phyloP scores from a whole-genome alignment of 108 stramenopile species.

The Discostella stelligeroides region DNA sequence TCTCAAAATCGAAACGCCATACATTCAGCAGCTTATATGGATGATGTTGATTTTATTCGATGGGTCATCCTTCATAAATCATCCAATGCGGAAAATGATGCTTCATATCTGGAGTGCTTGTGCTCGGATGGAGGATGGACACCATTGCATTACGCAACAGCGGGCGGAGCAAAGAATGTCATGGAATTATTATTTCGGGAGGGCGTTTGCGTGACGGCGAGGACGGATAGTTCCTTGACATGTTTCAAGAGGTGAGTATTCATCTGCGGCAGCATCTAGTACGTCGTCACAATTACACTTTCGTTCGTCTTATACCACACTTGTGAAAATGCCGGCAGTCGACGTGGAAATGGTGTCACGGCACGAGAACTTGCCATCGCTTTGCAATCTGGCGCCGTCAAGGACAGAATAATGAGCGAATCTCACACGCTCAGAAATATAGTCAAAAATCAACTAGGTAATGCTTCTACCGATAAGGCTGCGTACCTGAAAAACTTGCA shows the following conservation, averaged over 20 bases:
- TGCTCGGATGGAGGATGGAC: slow-evolving; percentile 84
- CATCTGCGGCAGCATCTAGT: neutral
- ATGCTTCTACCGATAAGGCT: slow-evolving; percentile 42
- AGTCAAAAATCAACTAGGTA: slow-evolving; percentile 41
- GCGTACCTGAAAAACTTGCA: slow-evolving; percentile 51
- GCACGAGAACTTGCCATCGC: slow-evolving; percentile 60
- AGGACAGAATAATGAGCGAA: slow-evolving; percentile 58
- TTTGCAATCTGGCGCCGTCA: slow-evolving; percentile 44
- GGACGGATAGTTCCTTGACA: slow-evolving; percentile 59
- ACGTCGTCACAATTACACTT: neutral
- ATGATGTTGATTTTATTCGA: slow-evolving; percentile 33
- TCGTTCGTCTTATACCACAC: neutral
- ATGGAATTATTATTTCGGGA: slow-evolving; percentile 64
- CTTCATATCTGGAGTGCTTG: slow-evolving; percentile 43
- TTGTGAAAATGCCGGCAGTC: neutral
- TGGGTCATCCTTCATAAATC: slow-evolving; percentile 23
- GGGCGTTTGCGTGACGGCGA: slow-evolving; percentile 45
- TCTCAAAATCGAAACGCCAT: slow-evolving; percentile 28
- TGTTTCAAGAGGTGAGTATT: slow-evolving; percentile 52
- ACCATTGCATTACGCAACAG: slow-evolving; percentile 77
- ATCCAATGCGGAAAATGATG: slow-evolving; percentile 3
- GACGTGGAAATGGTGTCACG: slow-evolving; percentile 54
- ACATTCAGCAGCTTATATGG: slow-evolving; percentile 36
- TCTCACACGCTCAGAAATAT: slow-evolving; percentile 65
- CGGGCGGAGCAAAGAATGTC: slow-evolving; percentile 59